Base-by-base conservation (phyloP, 2,329 filamentous ascomycete species). In the Curvularia spicifera region DNA sequence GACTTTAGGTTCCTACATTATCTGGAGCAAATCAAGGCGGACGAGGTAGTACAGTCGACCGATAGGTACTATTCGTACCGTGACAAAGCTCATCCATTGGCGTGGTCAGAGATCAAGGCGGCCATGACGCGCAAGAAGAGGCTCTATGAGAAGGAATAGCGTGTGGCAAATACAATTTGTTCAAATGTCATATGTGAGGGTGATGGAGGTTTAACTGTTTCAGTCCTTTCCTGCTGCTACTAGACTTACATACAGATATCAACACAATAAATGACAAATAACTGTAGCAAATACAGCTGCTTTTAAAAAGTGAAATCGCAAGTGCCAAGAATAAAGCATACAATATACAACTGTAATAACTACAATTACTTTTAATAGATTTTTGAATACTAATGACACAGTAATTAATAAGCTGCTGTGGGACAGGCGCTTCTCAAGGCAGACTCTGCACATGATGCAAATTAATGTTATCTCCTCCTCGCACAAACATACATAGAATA, bases 1-100 rank as follows among this genome's bases (percentile, higher is more conserved):
- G 80, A 82, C 55, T 65, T 71, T 55, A 76, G 75, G 45, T 83
- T 84, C 55, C 63, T 83, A 39, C 73, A 78, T 53, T 77, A 79
- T 53, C 68, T 84, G 15, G 77, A 75, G 56, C 69, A 76, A 31
- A 72, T 84, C 61, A 78, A 79, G 58, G 79, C 78, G 2, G 78
- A 83, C 54, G 68, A 78, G 18, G 71, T 82, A 10, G 66, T 77
- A 5, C 58, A 48, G 63, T 35, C 56, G 43, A n/a, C 29, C 46
- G 53, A 54, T 8, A 63, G 51, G 5, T 58, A 62, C 5, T 70
- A 67, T 64, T 39, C 48, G n/a, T 24, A 51, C 37, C 58, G 60
- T 18, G 60, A 65, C n/a, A 81, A 80, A 67, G 71, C 79, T 48
- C 63, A 72, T 18, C 46, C 60, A 4, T 35, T 45, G 12, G 66